A percentile compares a stretch with the other conserved stretches of the same genome.
Evolutionary conservation across 1,284 basidiomycete species (phyloP).

Genomic region (Sanghuangporus baumii): DNA sequence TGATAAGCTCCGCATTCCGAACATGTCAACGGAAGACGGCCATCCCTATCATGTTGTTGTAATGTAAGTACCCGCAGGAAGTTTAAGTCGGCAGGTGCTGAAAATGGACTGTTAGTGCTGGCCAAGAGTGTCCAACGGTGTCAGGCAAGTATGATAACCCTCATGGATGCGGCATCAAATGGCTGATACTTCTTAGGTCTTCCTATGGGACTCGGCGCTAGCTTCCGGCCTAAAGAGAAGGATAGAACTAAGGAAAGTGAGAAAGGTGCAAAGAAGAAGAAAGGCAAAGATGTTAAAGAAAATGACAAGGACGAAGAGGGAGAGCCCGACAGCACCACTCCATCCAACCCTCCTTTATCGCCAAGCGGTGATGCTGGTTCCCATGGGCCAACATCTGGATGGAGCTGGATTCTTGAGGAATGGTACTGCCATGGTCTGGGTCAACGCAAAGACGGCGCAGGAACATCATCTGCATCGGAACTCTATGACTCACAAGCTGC

Average conservation of each 20-base stretch:
- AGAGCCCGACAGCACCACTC: neutral
- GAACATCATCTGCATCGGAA: constrained; percentile 6
- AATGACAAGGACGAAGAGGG: constrained; percentile 10
- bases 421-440: constrained; percentile 15
- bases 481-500: constrained; percentile 9
- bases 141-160: constrained; percentile 40
- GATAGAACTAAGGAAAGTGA: constrained; percentile 46
- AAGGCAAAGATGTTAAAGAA: constrained; percentile 24
- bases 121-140: constrained; percentile 76
- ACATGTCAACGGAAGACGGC: constrained; percentile 41
- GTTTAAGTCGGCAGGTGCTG: constrained; percentile 11
- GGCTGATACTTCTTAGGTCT: constrained; percentile 40
- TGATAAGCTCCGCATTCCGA: constrained; percentile 36
- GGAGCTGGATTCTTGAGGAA: constrained; percentile 17
- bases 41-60: constrained; percentile 82
- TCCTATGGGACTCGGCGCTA: constrained; percentile 72
- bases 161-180: neutral
- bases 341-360: neutral
- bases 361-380: neutral
- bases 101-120: constrained; percentile 46
- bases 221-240: constrained; percentile 50
- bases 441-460: neutral
- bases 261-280: constrained; percentile 25
- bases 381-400: constrained; percentile 8
- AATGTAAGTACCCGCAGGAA: constrained; percentile 42